Conservation (phyloP, 2,329 filamentous ascomycete genomes). For the Arthroderma sp. region DNA sequence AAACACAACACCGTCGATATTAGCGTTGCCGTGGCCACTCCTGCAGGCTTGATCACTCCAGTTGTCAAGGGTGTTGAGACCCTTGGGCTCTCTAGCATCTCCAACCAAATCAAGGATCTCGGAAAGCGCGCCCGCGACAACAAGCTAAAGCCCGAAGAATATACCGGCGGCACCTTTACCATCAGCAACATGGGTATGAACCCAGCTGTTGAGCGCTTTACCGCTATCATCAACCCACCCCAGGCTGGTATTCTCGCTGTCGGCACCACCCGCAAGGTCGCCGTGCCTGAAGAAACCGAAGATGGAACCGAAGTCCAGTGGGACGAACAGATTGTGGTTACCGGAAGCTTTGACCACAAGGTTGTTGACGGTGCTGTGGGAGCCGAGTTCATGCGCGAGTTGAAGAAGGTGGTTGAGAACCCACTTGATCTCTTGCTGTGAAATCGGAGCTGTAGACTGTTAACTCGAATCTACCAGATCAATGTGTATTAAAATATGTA, state of each 20-base stretch:
- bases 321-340: constrained; percentile 95
- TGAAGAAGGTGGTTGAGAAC: constrained; percentile 98
- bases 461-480: too few relatives aligned
- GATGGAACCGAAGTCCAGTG: constrained; percentile 72
- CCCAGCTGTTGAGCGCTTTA: constrained; percentile 87
- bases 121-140: constrained; percentile 90
- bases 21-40: constrained; percentile 88
- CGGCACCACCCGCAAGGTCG: constrained; percentile 90
- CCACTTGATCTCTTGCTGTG: constrained; percentile 88
- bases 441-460: constrained; percentile 12
- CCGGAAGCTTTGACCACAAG: constrained; percentile 97
- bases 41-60: constrained; percentile 87
- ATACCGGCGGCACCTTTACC: constrained; percentile 96
- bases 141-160: constrained; percentile 99
- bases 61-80: constrained; percentile 83
- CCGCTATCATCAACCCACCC: constrained; percentile 96
- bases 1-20: constrained; percentile 90
- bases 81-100: constrained; percentile 81
- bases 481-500: constrained; percentile 4
- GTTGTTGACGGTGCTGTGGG: constrained; percentile 93
- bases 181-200: constrained; percentile 99
- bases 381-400: constrained; percentile 88
- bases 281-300: constrained; percentile 71
- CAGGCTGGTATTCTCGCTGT: constrained; percentile 92
- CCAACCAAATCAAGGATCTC: constrained; percentile 81